phyloP scores from a whole-genome alignment of 139 green algal species.

The Trebouxia sp. region DNA sequence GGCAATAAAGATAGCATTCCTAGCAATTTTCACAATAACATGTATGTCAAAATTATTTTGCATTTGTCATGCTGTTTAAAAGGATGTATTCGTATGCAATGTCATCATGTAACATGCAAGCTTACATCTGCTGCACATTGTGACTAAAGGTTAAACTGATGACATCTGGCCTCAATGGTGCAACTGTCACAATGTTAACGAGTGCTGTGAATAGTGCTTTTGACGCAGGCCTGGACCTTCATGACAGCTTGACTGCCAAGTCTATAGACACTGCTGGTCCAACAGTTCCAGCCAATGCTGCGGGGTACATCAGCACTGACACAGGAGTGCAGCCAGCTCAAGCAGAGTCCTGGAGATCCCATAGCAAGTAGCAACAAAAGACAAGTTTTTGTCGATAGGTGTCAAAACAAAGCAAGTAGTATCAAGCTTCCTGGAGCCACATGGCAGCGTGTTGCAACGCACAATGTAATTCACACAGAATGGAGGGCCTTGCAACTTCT shows the following conservation, averaged over 20 bases:
- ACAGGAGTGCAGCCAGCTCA: neutral
- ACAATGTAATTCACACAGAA: no score
- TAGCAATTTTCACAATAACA: neutral
- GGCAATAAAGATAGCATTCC: conserved; percentile 3
- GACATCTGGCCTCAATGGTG: no score
- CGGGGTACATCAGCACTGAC: neutral
- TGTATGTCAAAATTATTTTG: neutral
- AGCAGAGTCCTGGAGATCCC: neutral
- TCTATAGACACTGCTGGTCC: neutral
- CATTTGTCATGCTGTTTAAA: neutral
- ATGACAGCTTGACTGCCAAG: neutral
- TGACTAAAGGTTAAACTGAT: no score
- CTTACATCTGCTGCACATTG: no score
- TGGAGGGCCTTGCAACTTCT: no score
- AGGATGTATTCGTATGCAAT: no score
- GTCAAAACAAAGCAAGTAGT: no score
- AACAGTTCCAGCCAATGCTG: neutral
- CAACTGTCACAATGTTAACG: no score
- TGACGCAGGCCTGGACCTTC: neutral
- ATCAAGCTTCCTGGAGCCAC: no score
- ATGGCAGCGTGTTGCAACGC: no score
- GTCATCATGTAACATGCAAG: no score
- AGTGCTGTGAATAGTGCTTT: no score
- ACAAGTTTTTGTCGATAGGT: neutral
- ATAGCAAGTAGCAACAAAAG: neutral